Percentiles rank a stretch among this genome's conserved stretches.
Conservation (phyloP, 768 basidiomycete genomes). For the Wakefieldia striispora region DNA sequence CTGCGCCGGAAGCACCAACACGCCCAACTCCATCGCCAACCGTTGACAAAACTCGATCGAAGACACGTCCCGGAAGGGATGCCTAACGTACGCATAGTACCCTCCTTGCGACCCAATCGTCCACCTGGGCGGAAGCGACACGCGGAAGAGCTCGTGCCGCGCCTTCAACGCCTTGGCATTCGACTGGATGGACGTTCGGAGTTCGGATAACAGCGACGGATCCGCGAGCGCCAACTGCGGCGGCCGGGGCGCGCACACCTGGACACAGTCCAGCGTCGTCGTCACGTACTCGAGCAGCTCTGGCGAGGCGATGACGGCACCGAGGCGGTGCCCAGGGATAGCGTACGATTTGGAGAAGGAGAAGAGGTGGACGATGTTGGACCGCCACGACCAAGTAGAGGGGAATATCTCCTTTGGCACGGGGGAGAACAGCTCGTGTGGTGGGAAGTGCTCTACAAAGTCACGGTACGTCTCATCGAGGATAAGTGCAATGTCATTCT, state of each 20-base stretch:
- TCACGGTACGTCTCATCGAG: constrained; percentile 92
- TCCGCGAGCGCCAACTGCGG: constrained; percentile 65
- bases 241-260: constrained; percentile 75
- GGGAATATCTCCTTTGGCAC: background rate
- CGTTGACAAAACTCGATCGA: constrained; percentile 55
- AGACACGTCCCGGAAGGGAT: constrained; percentile 50
- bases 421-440: constrained; percentile 55
- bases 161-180: constrained; percentile 48
- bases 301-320: constrained; percentile 64
- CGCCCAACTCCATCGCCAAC: constrained; percentile 60
- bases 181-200: constrained; percentile 50
- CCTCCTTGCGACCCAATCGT: constrained; percentile 62
- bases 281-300: constrained; percentile 45
- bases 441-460: constrained; percentile 54
- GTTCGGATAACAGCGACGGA: constrained; percentile 45
- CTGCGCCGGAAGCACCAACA: constrained; percentile 61
- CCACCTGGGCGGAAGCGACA: constrained; percentile 54
- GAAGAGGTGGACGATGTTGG: constrained; percentile 63
- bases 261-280: constrained; percentile 74
- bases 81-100: constrained; percentile 76
- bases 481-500: constrained; percentile 59
- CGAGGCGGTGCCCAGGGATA: constrained; percentile 81
- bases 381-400: constrained; percentile 49
- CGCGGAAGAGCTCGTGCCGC: constrained; percentile 57
- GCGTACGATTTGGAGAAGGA: constrained; percentile 82